These are phyloP conservation scores for Diaporthe citriasiana DNA, from an alignment of 2,329 filamentous ascomycete species.

Conservation along the genomic window DNA sequence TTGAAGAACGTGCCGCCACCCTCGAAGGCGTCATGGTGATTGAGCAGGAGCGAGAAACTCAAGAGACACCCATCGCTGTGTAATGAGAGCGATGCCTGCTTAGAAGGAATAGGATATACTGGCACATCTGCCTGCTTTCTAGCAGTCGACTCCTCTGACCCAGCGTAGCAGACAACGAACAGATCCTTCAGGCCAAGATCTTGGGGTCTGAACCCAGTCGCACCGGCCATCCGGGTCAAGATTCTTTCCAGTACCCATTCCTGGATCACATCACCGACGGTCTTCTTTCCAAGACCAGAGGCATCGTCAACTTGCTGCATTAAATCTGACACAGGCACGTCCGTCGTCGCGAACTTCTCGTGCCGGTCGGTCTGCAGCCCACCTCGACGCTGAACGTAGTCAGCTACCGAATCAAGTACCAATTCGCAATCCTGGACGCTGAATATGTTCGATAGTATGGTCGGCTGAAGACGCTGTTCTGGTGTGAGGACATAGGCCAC, in stretches of 20 bases:
- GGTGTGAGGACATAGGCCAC: slow-evolving; percentile 38
- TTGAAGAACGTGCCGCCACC: slow-evolving; percentile 42
- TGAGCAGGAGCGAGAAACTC: slow-evolving; percentile 41
- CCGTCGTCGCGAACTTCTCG: slow-evolving; percentile 40
- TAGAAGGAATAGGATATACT: slow-evolving; percentile 35
- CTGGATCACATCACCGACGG: slow-evolving; percentile 22
- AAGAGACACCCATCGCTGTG: slow-evolving; percentile 40
- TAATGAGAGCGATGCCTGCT: slow-evolving; percentile 40
- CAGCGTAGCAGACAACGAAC: slow-evolving; percentile 40
- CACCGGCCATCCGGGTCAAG: slow-evolving; percentile 22
- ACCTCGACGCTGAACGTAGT: slow-evolving; percentile 34
- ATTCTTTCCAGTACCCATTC: slow-evolving; percentile 31
- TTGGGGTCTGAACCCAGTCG: slow-evolving; percentile 32
- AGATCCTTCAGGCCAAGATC: slow-evolving; percentile 40
- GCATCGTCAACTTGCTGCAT: not conserved
- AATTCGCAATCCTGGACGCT: slow-evolving; percentile 33
- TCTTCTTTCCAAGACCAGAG: not conserved
- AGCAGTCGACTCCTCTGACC: not conserved
- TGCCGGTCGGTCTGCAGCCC: slow-evolving; percentile 38
- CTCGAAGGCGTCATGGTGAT: slow-evolving; percentile 36
- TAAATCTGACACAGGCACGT: slow-evolving; percentile 40
- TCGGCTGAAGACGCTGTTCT: slow-evolving; percentile 39
- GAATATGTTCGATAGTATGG: slow-evolving; percentile 18
- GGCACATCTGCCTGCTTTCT: not conserved
- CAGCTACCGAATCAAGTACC: slow-evolving; percentile 33